phyloP scores from a whole-genome alignment of 768 basidiomycete genomes.

The Lactarius vividus region DNA sequence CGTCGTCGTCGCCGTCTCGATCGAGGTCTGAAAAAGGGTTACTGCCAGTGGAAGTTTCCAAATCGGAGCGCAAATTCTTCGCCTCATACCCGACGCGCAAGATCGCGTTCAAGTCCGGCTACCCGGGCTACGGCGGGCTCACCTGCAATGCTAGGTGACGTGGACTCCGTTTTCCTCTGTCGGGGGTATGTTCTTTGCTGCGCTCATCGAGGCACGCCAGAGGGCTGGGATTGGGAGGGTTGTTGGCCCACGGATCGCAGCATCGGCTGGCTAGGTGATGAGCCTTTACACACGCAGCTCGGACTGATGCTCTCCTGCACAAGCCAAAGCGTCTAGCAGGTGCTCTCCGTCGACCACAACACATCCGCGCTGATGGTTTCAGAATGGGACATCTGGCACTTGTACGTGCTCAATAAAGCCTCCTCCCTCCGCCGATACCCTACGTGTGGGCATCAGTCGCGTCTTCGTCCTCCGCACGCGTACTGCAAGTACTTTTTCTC shows the following conservation, averaged over 20 bases:
- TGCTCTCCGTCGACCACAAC: neutral
- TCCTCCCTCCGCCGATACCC: constrained; percentile 88
- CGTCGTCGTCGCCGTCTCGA: constrained; percentile 9
- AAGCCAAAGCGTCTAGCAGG: neutral
- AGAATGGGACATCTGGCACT: constrained; percentile 64
- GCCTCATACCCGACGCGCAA: constrained; percentile 71
- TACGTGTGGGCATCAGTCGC: constrained; percentile 92
- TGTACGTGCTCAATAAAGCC: constrained; percentile 76
- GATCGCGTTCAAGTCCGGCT: constrained; percentile 91
- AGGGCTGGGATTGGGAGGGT: constrained; percentile 86
- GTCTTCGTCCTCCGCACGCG: constrained; percentile 74
- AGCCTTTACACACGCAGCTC: constrained; percentile 87
- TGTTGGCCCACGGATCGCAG: constrained; percentile 95
- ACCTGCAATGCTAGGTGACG: constrained; percentile 72
- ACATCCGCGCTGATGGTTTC: constrained; percentile 17
- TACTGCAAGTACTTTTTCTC: constrained; percentile 99
- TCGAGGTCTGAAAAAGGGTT: neutral
- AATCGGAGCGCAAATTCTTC: constrained; percentile 53
- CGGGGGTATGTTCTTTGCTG: constrained; percentile 79
- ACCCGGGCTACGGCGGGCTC: constrained; percentile 89
- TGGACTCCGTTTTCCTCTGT: constrained; percentile 83
- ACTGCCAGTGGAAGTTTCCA: constrained; percentile 22
- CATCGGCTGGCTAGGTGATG: constrained; percentile 93
- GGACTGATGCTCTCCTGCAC: constrained; percentile 33
- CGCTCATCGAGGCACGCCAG: constrained; percentile 75